Evolutionary conservation across 2,329 filamentous ascomycete genomes (phyloP), one percentile per base, ranked within the genome.

Genomic region (Aspergillus sergii): DNA sequence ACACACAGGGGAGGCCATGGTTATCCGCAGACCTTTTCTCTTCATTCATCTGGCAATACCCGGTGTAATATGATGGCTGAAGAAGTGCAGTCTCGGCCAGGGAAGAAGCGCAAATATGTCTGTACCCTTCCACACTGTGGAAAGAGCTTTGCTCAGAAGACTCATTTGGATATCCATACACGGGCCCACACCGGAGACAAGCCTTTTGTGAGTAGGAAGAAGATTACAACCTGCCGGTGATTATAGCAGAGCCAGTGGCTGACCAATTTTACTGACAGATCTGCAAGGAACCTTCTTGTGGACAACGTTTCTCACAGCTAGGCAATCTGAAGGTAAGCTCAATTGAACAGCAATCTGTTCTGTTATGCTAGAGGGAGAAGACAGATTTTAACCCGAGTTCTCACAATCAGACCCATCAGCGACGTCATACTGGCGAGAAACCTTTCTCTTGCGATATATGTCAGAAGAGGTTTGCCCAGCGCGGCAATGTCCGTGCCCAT

Each of bases 101-200:
- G 73, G 41, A 78, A 78, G 65, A 83, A 81, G 65, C 84, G 85
- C 71, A 95, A 88, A 71, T 93, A 94, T 75, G 80, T 86, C 21
- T 99, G 95, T 79, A 85, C 84, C 23, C 84, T 93, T 45, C 85
- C 88, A 9, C 87, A 87, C 46, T 98, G 94, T 77, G 83, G 84
- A 69, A 96, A 95, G 82, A 88, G 86, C 65, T 98, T 97, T 77
- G 88, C 88, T 64, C 94, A 98, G 75, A 96, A 94, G 80, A 97
- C 94, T 1, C 94, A 98, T 71, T 85, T 97, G 12, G 91, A 95
- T 65, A 97, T 96, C 56, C 95, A 99, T 76, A 89, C 87, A 53
- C 86, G 94, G 67, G 90, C 91, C 5, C 95, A 99, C 78, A 97
- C 92, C 2, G 95, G 95, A 19, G 88, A 91, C 59, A 95, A 93